These are phyloP conservation scores for Metrosideros polymorpha DNA, from an alignment of 441 rosid species.

Conservation along the genomic window DNA sequence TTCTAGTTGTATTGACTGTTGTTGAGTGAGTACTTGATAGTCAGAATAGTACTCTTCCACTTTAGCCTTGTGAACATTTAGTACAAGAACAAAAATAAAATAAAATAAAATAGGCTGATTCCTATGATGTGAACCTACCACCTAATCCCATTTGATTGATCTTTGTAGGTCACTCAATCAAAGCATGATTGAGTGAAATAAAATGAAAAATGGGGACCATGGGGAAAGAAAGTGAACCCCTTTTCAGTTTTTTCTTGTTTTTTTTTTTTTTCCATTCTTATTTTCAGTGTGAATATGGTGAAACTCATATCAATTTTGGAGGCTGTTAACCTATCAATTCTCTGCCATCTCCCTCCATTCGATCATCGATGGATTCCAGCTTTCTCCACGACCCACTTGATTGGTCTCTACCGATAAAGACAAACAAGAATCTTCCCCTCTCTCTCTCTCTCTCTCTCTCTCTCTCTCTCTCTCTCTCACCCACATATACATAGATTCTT, in stretches of 20 bases:
- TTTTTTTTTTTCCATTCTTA: background rate
- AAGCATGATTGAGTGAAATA: background rate
- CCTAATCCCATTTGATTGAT: background rate
- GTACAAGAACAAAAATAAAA: background rate
- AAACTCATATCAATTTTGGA: background rate
- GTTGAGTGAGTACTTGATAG: background rate
- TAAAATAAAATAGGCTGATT: background rate
- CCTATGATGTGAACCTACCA: background rate
- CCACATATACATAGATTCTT: background rate
- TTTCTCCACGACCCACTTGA: slow-evolving; percentile 20
- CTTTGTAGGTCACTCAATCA: background rate
- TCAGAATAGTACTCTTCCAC: background rate
- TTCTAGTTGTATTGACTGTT: background rate
- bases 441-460: background rate
- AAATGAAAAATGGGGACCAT: background rate
- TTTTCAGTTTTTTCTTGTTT: background rate
- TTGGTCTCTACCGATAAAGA: background rate
- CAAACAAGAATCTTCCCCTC: slow-evolving; percentile 1
- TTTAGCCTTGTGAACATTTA: background rate
- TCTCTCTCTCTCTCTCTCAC: background rate
- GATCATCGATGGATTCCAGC: slow-evolving; percentile 24
- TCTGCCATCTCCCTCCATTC: background rate
- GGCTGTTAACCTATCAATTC: slow-evolving; percentile 8
- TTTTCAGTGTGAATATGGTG: background rate
- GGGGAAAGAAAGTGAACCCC: background rate